Percentiles rank a stretch among this genome's conserved stretches.
Evolutionary conservation across 2,329 filamentous ascomycete species (phyloP).

Genomic region (Dothistroma pini): DNA sequence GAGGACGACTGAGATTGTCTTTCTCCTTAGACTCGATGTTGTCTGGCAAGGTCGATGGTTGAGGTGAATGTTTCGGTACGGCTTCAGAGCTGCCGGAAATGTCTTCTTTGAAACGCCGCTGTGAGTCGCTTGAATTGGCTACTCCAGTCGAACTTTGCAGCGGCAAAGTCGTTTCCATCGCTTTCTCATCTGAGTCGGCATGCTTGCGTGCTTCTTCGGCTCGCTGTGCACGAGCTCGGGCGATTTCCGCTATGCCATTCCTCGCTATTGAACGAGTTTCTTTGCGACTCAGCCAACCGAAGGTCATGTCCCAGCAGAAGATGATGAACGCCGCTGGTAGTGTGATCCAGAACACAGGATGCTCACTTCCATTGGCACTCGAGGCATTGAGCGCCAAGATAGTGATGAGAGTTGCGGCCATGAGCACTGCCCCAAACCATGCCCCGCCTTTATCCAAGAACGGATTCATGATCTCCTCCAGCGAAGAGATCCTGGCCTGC

Average conservation of each 20-base stretch:
- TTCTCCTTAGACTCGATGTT: conserved; percentile 12
- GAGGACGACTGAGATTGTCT: not conserved
- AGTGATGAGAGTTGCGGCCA: conserved; percentile 64
- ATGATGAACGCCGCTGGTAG: conserved; percentile 65
- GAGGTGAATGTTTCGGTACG: not conserved
- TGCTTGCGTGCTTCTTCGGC: conserved; percentile 32
- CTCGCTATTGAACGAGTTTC: conserved; percentile 62
- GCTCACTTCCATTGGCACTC: conserved; percentile 47
- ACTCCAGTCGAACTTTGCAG: not conserved
- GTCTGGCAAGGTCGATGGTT: not conserved
- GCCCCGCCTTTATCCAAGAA: conserved; percentile 67
- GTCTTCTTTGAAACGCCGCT: not conserved
- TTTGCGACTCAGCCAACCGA: conserved; percentile 60
- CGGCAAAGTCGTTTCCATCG: not conserved
- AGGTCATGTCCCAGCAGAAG: conserved; percentile 63
- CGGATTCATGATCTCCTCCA: conserved; percentile 73
- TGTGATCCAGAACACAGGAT: conserved; percentile 65
- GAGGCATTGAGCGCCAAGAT: conserved; percentile 64
- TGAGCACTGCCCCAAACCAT: conserved; percentile 60
- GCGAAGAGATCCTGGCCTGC: conserved; percentile 36
- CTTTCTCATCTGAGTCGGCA: not conserved
- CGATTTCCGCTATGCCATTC: conserved; percentile 48
- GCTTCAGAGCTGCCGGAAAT: not conserved
- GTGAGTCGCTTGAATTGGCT: not conserved
- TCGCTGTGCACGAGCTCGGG: conserved; percentile 42